Evolutionary conservation across 768 basidiomycete species (phyloP).

Genomic region (Lentinula sp.): DNA sequence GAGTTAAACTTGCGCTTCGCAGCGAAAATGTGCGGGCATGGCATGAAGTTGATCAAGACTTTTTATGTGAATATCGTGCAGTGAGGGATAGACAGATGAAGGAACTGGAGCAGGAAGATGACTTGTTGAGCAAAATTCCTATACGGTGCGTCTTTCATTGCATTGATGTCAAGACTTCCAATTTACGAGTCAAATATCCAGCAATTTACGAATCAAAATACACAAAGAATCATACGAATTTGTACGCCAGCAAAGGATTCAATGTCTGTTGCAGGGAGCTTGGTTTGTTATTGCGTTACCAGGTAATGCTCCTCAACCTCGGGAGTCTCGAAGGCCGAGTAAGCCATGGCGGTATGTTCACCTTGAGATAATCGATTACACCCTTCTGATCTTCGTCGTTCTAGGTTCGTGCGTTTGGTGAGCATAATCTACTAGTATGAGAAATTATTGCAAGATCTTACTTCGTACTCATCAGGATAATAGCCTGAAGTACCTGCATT

Average conservation of each 20-base stretch:
- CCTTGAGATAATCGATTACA: not conserved
- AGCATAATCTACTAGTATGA: not conserved
- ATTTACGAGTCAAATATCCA: conserved; percentile 20
- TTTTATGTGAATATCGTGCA: conserved; percentile 77
- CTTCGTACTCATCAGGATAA: conserved; percentile 51
- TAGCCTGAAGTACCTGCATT: conserved; percentile 76
- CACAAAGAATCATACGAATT: conserved; percentile 91
- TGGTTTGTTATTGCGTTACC: conserved; percentile 87
- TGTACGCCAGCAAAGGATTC: conserved; percentile 81
- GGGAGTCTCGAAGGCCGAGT: conserved; percentile 52
- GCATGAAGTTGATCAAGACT: conserved; percentile 81
- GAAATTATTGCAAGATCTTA: not conserved
- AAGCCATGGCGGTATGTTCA: conserved; percentile 57
- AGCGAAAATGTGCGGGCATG: conserved; percentile 71
- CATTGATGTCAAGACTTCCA: no score
- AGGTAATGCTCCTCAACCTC: conserved; percentile 33
- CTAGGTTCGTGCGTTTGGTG: conserved; percentile 72
- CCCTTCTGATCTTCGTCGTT: not conserved
- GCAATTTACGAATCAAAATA: conserved; percentile 78
- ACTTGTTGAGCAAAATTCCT: conserved; percentile 78
- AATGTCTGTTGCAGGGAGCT: conserved; percentile 82
- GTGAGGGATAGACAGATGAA: conserved; percentile 87
- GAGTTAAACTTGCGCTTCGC: conserved; percentile 71
- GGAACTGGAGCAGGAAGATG: conserved; percentile 85
- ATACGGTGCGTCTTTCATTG: conserved; percentile 53